A percentile compares a stretch with the other conserved stretches of the same genome.
Evolutionary conservation across 208 protist genomes (phyloP).

Genomic region (Tritrichomonas musculus): DNA sequence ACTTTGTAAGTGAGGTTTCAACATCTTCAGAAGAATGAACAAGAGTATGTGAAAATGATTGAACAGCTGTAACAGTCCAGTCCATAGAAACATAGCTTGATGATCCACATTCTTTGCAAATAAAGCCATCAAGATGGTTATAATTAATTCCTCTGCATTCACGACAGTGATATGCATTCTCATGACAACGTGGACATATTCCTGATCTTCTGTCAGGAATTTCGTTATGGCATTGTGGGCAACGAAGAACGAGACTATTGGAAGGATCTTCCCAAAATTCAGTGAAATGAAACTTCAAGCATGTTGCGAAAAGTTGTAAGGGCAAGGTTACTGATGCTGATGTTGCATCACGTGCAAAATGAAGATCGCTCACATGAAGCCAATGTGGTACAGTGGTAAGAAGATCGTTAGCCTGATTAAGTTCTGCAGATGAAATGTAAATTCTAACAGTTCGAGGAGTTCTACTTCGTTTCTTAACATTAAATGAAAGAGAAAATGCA

Average conservation of each 20-base stretch:
- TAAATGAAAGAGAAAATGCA: neutral
- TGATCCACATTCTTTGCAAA: constrained; percentile 76
- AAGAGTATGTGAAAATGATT: constrained; percentile 37
- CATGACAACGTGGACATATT: constrained; percentile 66
- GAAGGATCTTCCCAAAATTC: neutral
- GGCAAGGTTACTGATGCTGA: neutral
- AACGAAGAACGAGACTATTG: neutral
- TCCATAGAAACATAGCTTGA: constrained; percentile 66
- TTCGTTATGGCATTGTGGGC: neutral
- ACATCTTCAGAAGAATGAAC: neutral
- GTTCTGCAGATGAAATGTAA: neutral
- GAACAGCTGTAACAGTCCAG: constrained; percentile 46
- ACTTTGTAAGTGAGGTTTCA: neutral
- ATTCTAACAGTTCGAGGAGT: neutral
- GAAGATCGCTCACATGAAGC: neutral
- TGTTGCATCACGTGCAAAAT: neutral
- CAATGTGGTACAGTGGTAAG: neutral
- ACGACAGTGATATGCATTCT: constrained; percentile 75
- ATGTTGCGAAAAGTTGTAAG: neutral
- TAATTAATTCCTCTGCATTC: constrained; percentile 80
- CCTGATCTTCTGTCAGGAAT: constrained; percentile 42
- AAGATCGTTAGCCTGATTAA: neutral
- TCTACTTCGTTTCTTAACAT: neutral
- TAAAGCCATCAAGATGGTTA: constrained; percentile 69
- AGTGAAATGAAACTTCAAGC: neutral